Base-by-base conservation (phyloP, 768 basidiomycete genomes). In the Macrolepiota dolichaula region DNA sequence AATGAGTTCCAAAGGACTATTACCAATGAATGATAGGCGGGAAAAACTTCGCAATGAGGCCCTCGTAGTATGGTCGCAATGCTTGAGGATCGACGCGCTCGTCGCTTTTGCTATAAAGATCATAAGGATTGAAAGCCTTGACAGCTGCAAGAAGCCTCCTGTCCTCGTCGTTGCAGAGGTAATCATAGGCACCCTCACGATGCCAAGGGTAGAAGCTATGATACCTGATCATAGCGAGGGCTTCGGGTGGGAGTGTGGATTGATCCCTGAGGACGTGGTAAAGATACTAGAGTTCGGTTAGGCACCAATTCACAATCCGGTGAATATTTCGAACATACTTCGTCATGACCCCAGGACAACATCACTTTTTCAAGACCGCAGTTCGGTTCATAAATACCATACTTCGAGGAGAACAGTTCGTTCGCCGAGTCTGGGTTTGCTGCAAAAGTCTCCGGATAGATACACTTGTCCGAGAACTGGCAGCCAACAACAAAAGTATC, bases 131-230 rank as follows among this genome's bases (percentile, higher is more conserved):
- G 83, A 96, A 96, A 0, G 88, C 88, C 49, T 83, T 81, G 29
- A 93, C 92, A 15, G 92, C 93, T 42, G 80, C 83, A 35, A 93
- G 83, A 19, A 84, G 78, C 56, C 76, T 75, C 61, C 73, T 65
- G 71, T 93, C 91, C 57, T 86, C 85, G 17, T 88, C 88, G 70
- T 87, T 87, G 64, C 84, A 87, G 51, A 96, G 83, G 69, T 95
- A 88, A 22, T 72, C 70, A 76, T 96, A 96, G 0, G 94, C 94
- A 57, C 82, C 82, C 69, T 95, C 94, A 46, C 94, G 83, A 73
- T 96, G 94, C 94, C 92, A 95, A 27, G 94, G 94, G 76, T 96
- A 96, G 81, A 96, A 96, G 67, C 89, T 92, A 76, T 96, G 94
- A 71, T 92, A 96, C 35, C 94, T 86, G 69, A 96, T 93, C 94